Evolutionary conservation across 2,329 filamentous ascomycete species (phyloP), one percentile per base, ranked within the genome.

Genomic region (Colletotrichum sp.): DNA sequence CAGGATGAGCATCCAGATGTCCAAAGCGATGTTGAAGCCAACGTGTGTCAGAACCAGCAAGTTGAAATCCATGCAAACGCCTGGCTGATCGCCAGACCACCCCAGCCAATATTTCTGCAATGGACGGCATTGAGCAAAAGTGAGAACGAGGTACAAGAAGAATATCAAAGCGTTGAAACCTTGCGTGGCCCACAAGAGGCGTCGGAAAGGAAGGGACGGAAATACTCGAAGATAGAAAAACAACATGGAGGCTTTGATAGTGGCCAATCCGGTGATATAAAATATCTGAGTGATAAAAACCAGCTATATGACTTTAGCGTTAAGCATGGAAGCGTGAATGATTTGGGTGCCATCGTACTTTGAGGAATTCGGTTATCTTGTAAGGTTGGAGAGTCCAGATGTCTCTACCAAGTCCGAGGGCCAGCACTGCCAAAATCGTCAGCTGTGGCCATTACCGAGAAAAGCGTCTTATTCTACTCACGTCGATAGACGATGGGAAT

Each of bases 91-190:
- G 81, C 86, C 8, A 78, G 76, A 16, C 84, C 83, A 25, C 77
- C 81, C 13, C 78, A 79, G 58, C 84, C 84, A 86, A 56, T 81
- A 83, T 58, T 80, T 80, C 6, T 80, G 78, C 48, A 86, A 79
- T 6, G 84, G 85, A 9, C 71, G 79, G 73, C 84, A 86, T 18
- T 73, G 74, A 25, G 81, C 78, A 10, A 81, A 79, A 25, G 78
- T 79, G 18, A 84, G 66, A 61, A 84, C 79, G 16, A 79, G 16
- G 4, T 78, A 80, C 78, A 82, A 80, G 18, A 80, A 66, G 2
- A 77, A 48, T 13, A 81, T 79, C 25, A 82, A 66, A 13, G 72
- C 77, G 15, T 79, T 80, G 9, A 78, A 78, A 13, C 79, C 72
- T 30, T 77, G 75, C 39, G 81, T 79, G 6, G 79, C 74, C 56